phyloP scores from a whole-genome alignment of 1,284 basidiomycete genomes.

The Chalciporus sp. region DNA sequence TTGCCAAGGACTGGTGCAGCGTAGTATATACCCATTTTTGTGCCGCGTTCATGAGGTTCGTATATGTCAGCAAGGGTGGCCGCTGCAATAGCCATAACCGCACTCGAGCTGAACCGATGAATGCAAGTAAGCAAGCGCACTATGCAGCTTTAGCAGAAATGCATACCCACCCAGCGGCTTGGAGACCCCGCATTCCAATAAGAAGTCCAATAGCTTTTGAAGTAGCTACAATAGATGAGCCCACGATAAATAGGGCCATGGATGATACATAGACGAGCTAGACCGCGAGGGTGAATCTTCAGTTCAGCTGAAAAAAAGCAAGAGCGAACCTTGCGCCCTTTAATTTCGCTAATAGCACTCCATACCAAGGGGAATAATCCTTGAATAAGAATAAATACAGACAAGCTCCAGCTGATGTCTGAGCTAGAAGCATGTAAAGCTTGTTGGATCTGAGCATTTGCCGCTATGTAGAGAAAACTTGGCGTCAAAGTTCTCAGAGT shows the following conservation, averaged over 20 bases:
- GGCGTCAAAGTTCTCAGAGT: background rate
- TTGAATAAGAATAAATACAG: slow-evolving; percentile 80
- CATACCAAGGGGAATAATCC: slow-evolving; percentile 71
- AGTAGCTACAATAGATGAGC: slow-evolving; percentile 65
- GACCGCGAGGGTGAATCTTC: background rate
- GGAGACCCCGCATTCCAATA: slow-evolving; percentile 73
- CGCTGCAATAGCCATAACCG: slow-evolving; percentile 79
- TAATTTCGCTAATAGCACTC: slow-evolving; percentile 78
- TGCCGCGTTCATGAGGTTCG: slow-evolving; percentile 78
- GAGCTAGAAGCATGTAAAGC: slow-evolving; percentile 69
- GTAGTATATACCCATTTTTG: slow-evolving; percentile 81
- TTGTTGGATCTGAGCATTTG: slow-evolving; percentile 69
- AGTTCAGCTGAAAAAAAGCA: slow-evolving; percentile 3
- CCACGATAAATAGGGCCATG: slow-evolving; percentile 60
- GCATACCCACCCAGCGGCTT: slow-evolving; percentile 56
- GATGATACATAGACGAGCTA: slow-evolving; percentile 73
- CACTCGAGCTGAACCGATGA: slow-evolving; percentile 58
- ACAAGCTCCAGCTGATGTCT: slow-evolving; percentile 75
- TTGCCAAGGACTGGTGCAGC: slow-evolving; percentile 61
- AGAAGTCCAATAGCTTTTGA: slow-evolving; percentile 67
- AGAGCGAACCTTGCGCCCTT: slow-evolving; percentile 67
- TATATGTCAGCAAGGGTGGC: slow-evolving; percentile 84
- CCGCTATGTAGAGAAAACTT: slow-evolving; percentile 42
- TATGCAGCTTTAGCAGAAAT: background rate
- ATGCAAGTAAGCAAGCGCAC: background rate